phyloP scores from a whole-genome alignment of 495 filamentous ascomycete genomes.

The Aspergillus taichungensis region DNA sequence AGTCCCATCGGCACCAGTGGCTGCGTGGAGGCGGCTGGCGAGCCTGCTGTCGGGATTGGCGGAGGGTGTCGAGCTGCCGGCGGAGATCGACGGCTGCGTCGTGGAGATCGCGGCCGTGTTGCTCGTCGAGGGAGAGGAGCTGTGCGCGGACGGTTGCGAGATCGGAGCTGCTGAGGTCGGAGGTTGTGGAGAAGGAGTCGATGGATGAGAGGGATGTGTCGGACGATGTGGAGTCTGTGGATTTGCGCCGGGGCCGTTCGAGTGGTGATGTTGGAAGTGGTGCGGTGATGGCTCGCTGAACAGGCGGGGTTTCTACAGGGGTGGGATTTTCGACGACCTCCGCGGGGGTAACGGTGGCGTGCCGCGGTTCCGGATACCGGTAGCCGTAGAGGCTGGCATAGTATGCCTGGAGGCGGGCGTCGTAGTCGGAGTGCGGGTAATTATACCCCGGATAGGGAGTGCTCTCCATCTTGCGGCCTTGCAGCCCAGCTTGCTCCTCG shows the following conservation, averaged over 20 bases:
- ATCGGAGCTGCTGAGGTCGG: conserved; percentile 33
- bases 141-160: conserved; percentile 33
- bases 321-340: too few relatives aligned
- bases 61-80: conserved; percentile 25
- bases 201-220: conserved; percentile 34
- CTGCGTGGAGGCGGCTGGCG: conserved; percentile 4
- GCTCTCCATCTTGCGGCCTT: conserved; percentile 21
- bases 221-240: conserved; percentile 28
- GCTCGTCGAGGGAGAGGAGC: conserved; percentile 27
- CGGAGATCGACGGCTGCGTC: conserved; percentile 34
- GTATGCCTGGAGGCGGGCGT: conserved; percentile 7
- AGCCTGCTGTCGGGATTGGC: conserved; percentile 31
- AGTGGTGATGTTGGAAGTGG: conserved; percentile 2
- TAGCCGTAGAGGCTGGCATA: conserved; percentile 6
- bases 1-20: conserved; percentile 35
- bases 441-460: conserved; percentile 7
- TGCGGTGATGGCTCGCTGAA: conserved; percentile 1
- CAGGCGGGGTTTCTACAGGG: neutral
- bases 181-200: conserved; percentile 33
- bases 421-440: neutral
- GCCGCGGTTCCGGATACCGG: neutral
- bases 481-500: conserved; percentile 30
- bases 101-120: conserved; percentile 33
- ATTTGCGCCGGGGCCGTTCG: conserved; percentile 23
- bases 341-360: neutral